Conservation (phyloP, 2,329 filamentous ascomycete species). For the Periconia sp. region DNA sequence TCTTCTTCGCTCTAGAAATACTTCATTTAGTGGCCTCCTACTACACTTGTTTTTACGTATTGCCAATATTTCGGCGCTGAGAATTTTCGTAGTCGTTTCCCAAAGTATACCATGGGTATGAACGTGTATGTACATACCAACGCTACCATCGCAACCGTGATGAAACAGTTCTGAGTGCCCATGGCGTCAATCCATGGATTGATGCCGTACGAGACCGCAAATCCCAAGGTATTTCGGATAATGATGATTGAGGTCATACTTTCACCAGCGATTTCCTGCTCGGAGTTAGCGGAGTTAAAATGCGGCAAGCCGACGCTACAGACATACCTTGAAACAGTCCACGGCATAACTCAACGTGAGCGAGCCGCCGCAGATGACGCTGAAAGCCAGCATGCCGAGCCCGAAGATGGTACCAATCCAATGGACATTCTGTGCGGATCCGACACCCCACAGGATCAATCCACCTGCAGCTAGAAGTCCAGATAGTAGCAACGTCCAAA, state of each 20-base stretch:
- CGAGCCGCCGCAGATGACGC: not conserved
- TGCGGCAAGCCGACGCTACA: not conserved
- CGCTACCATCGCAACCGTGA: conserved; percentile 4
- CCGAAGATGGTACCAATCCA: conserved; percentile 58
- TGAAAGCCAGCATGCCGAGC: conserved; percentile 46
- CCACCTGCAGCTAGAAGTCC: conserved; percentile 52
- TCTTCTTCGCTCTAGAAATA: no score
- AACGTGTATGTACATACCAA: conserved; percentile 1
- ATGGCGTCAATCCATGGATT: conserved; percentile 4
- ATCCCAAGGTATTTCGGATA: conserved; percentile 6
- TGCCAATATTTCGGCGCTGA: not conserved
- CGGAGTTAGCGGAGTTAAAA: not conserved
- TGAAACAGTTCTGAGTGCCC: conserved; percentile 5
- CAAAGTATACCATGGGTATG: not conserved
- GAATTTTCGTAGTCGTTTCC: not conserved
- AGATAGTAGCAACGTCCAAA: conserved; percentile 49
- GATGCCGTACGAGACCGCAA: conserved; percentile 4
- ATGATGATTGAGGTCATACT: conserved; percentile 4
- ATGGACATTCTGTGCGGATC: conserved; percentile 56
- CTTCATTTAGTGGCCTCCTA: no score
- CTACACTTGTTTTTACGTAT: no score
- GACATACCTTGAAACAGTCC: conserved; percentile 1
- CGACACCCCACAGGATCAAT: conserved; percentile 59
- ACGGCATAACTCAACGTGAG: not conserved
- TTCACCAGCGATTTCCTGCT: conserved; percentile 1